Conservation (phyloP, 768 basidiomycete species). For the Leccinum fibrillosum region DNA sequence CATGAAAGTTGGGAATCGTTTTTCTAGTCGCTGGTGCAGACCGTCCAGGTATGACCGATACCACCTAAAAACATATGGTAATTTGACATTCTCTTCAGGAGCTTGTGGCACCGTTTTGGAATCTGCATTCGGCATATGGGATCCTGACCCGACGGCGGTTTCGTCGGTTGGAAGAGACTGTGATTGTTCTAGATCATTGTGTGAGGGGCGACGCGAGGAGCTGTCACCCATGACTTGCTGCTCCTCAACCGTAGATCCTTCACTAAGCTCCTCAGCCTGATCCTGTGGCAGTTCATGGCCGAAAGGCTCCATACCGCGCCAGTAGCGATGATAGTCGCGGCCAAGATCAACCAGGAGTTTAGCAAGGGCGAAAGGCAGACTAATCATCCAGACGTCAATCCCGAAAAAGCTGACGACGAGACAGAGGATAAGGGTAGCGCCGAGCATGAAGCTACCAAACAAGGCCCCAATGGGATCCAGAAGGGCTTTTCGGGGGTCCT, state of each 20-base stretch:
- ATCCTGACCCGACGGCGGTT: not conserved
- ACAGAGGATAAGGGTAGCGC: conserved; percentile 64
- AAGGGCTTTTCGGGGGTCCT: conserved; percentile 59
- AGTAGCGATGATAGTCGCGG: conserved; percentile 53
- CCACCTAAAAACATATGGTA: not conserved
- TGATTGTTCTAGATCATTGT: not conserved
- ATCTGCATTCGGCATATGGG: not conserved
- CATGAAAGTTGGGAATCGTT: conserved; percentile 68
- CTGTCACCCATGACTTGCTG: not conserved
- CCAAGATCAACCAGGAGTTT: conserved; percentile 68
- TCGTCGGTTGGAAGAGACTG: conserved; percentile 5
- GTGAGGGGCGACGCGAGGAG: not conserved
- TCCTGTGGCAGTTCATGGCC: conserved; percentile 1
- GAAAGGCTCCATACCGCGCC: conserved; percentile 22
- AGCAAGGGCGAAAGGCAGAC: conserved; percentile 70
- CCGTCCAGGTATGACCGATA: not conserved
- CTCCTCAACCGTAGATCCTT: not conserved
- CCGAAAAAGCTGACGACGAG: conserved; percentile 74
- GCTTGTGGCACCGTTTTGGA: not conserved
- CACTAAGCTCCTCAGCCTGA: not conserved
- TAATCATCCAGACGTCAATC: conserved; percentile 82
- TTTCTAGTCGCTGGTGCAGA: conserved; percentile 12
- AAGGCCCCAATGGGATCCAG: conserved; percentile 71
- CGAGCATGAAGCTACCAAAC: conserved; percentile 67
- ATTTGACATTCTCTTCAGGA: not conserved